Percentiles rank a stretch among this genome's conserved stretches.
phyloP scores from a whole-genome alignment of 108 stramenopile species.

The Epithemia pelagica region DNA sequence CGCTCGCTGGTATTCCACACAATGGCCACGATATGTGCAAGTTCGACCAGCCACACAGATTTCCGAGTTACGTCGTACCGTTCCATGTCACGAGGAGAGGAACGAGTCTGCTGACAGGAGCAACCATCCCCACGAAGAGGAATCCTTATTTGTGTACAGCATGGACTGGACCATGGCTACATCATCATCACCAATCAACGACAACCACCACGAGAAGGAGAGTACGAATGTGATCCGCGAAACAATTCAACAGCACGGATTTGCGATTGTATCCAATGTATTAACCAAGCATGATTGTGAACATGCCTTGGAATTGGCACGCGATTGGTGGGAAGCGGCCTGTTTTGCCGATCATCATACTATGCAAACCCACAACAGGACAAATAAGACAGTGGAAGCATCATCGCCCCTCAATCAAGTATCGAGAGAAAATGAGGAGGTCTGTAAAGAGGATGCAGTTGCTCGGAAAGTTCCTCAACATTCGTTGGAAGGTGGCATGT shows the following conservation, averaged over 20 bases:
- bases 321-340: slow-evolving; percentile 27
- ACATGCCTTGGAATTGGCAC: slow-evolving; percentile 8
- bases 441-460: not conserved
- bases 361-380: not conserved
- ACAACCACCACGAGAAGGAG: not conserved
- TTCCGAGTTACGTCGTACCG: not conserved
- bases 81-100: not conserved
- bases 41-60: not conserved
- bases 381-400: not conserved
- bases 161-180: not conserved
- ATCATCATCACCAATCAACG: not conserved
- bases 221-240: not conserved
- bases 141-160: not conserved
- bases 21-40: not conserved
- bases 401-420: not conserved
- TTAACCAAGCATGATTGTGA: slow-evolving; percentile 15
- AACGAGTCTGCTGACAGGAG: not conserved
- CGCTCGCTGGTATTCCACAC: slow-evolving; percentile 5
- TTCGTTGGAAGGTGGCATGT: slow-evolving; percentile 21
- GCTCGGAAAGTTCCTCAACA: slow-evolving; percentile 5
- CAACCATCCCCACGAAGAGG: not conserved
- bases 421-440: not conserved
- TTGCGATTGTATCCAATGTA: slow-evolving; percentile 20
- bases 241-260: slow-evolving; percentile 18
- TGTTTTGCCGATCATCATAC: slow-evolving; percentile 15